phyloP scores from a whole-genome alignment of 495 filamentous ascomycete species.

The Elaphomyces granulatus region DNA sequence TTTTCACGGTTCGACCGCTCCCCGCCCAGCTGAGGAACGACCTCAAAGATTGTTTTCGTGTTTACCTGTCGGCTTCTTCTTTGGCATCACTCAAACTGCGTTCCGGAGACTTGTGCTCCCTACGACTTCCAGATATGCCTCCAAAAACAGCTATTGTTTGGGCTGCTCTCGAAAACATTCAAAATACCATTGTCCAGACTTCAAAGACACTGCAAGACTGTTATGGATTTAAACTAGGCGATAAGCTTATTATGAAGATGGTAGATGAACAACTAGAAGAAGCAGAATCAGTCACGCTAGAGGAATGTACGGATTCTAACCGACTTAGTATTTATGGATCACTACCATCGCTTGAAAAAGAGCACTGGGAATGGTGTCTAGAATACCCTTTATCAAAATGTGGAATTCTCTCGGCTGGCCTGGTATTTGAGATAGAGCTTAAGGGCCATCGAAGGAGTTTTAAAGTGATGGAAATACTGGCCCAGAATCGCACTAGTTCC shows the following conservation, averaged over 20 bases:
- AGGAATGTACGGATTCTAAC: conserved; percentile 34
- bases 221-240: conserved; percentile 49
- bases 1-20: conserved; percentile 40
- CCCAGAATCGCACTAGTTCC: conserved; percentile 9
- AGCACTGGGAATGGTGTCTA: conserved; percentile 51
- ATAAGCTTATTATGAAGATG: conserved; percentile 41
- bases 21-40: conserved; percentile 37
- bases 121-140: conserved; percentile 30
- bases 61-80: conserved; percentile 52
- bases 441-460: conserved; percentile 34
- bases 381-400: conserved; percentile 40
- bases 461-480: conserved; percentile 23
- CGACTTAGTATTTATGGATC: conserved; percentile 17
- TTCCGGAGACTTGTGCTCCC: conserved; percentile 41
- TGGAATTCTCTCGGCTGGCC: conserved; percentile 26
- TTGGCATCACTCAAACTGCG: conserved; percentile 45
- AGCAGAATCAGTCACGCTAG: conserved; percentile 32
- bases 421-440: conserved; percentile 34
- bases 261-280: conserved; percentile 23
- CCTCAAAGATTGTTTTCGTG: conserved; percentile 44
- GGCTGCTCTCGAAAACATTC: conserved; percentile 47
- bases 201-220: conserved; percentile 50
- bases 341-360: conserved; percentile 30
- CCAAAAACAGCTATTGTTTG: conserved; percentile 48
- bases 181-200: conserved; percentile 48